Percentiles rank a stretch among this genome's conserved stretches.
phyloP scores from a whole-genome alignment of 2,329 filamentous ascomycete species.

The Penicillium brasilianum region DNA sequence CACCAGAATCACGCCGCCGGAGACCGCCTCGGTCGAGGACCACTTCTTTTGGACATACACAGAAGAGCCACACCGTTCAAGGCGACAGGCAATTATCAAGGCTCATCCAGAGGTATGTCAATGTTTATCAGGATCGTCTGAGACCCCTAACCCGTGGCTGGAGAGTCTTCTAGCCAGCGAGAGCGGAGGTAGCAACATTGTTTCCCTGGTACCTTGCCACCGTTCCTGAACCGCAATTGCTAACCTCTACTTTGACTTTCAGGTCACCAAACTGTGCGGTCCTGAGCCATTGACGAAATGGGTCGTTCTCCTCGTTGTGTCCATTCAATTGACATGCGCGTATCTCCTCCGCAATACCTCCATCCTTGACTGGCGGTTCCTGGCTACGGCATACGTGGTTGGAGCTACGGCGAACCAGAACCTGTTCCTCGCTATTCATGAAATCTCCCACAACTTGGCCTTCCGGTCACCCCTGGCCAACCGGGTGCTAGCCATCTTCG shows the following conservation, averaged over 20 bases:
- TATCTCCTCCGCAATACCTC: conserved; percentile 76
- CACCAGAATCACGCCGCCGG: conserved; percentile 38
- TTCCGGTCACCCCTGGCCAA: conserved; percentile 83
- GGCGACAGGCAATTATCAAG: conserved; percentile 94
- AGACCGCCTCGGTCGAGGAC: conserved; percentile 48
- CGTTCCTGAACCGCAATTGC: conserved; percentile 14
- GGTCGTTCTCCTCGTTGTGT: conserved; percentile 81
- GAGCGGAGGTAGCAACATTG: conserved; percentile 8
- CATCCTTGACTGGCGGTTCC: conserved; percentile 82
- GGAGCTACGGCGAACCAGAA: conserved; percentile 98
- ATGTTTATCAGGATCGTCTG: conserved; percentile 8
- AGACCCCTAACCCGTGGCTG: neutral
- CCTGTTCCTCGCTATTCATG: conserved; percentile 96
- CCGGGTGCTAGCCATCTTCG: conserved; percentile 85
- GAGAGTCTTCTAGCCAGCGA: neutral
- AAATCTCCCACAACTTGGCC: conserved; percentile 97
- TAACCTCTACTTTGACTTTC: conserved; percentile 24
- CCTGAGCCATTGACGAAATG: conserved; percentile 96
- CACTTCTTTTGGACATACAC: conserved; percentile 99
- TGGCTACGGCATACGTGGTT: conserved; percentile 85
- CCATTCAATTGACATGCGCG: conserved; percentile 77
- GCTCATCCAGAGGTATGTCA: conserved; percentile 84
- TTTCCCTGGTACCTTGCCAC: conserved; percentile 11
- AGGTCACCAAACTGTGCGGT: conserved; percentile 97
- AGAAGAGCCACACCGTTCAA: conserved; percentile 91